Conservation (phyloP, 2,329 filamentous ascomycete genomes). For the Verruconis gallopava region DNA sequence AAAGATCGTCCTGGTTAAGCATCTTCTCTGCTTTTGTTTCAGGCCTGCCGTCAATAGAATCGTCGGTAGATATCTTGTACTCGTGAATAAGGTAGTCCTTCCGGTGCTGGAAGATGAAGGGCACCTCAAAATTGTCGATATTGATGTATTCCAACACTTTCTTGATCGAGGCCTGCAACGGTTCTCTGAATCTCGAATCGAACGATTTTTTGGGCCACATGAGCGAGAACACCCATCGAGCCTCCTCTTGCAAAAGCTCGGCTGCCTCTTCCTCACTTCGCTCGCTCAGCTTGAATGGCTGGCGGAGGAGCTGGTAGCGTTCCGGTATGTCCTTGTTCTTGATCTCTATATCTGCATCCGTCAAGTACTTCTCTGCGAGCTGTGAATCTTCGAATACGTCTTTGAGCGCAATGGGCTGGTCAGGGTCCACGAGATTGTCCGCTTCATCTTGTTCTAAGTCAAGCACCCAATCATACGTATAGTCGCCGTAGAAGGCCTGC, state of each 20-base stretch:
- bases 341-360: constrained; percentile 87
- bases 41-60: constrained; percentile 1
- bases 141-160: constrained; percentile 95
- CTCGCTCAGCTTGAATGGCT: constrained; percentile 71
- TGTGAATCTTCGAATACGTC: constrained; percentile 97
- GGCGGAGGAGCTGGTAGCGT: constrained; percentile 82
- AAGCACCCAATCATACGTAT: constrained; percentile 90
- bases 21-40: constrained; percentile 63
- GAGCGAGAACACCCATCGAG: constrained; percentile 79
- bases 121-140: constrained; percentile 85
- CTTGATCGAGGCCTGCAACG: constrained; percentile 76
- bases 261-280: constrained; percentile 63
- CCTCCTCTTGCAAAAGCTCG: constrained; percentile 60
- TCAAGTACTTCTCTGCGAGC: constrained; percentile 84
- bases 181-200: constrained; percentile 56
- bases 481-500: constrained; percentile 87
- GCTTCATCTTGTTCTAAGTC: constrained; percentile 75
- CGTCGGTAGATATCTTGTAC: constrained; percentile 49
- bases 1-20: constrained; percentile 82
- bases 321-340: constrained; percentile 83
- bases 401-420: constrained; percentile 82
- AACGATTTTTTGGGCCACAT: constrained; percentile 81
- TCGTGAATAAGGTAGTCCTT: constrained; percentile 96
- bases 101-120: constrained; percentile 95
- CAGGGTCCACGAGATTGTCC: constrained; percentile 63